These are phyloP conservation scores for Xylaria cubensis DNA, from an alignment of 495 filamentous ascomycete genomes.

Conservation along the genomic window DNA sequence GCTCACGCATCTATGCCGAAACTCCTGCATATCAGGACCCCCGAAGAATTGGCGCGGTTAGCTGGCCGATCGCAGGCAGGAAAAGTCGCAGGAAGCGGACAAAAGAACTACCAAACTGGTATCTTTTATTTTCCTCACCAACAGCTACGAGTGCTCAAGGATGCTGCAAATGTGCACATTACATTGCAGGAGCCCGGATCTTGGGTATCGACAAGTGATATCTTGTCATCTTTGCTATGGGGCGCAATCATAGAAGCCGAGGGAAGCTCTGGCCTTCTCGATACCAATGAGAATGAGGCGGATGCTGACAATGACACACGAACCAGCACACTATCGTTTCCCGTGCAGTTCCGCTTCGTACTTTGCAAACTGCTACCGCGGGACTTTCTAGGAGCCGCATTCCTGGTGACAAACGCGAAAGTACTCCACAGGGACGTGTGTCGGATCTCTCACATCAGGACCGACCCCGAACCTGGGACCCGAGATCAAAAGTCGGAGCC, in stretches of 20 bases:
- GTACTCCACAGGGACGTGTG: constrained; percentile 26
- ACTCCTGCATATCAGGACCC: constrained; percentile 29
- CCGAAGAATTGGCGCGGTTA: constrained; percentile 22
- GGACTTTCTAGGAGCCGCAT: constrained; percentile 39
- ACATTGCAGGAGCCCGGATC: constrained; percentile 3
- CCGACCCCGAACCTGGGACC: not conserved
- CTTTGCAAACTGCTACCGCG: constrained; percentile 28
- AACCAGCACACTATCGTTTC: constrained; percentile 34
- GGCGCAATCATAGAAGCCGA: constrained; percentile 31
- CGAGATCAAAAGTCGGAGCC: not conserved
- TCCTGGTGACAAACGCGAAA: constrained; percentile 37
- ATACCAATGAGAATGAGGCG: not conserved
- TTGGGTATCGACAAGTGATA: constrained; percentile 40
- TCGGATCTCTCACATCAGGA: not conserved
- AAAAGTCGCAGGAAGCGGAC: not conserved
- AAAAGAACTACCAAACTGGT: constrained; percentile 7
- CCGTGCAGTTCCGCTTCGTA: constrained; percentile 39
- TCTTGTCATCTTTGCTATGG: constrained; percentile 40
- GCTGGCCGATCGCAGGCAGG: not conserved
- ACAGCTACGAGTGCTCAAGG: constrained; percentile 31
- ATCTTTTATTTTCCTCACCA: constrained; percentile 36
- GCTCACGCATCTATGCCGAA: constrained; percentile 23
- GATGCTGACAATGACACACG: not conserved
- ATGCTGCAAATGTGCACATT: constrained; percentile 30
- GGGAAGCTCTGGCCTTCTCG: not conserved